Base-by-base conservation (phyloP, 495 filamentous ascomycete species). In the Penicillium robsamsonii region DNA sequence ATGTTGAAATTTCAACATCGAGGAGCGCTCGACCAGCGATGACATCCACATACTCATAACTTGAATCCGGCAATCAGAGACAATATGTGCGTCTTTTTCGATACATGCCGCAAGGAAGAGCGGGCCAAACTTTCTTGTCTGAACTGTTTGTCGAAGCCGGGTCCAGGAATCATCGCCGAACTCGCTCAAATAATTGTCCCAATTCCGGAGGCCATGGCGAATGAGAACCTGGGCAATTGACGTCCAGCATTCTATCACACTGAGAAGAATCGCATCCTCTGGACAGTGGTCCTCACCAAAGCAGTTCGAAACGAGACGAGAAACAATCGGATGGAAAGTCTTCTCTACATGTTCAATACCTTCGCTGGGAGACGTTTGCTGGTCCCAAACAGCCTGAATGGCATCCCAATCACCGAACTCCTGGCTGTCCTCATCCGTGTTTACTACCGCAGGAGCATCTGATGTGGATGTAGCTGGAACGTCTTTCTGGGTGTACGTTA, bases 341-440 rank as follows among this genome's bases (percentile, higher is more conserved):
- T 69, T 66, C 11, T 81, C 63, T 12, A 80, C 63, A 56, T 76
- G 62, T 48, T 71, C 58, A 20, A 73, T 56, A 31, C 58, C 66
- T 37, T 68, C 66, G 29, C 62, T 62, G 5, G 65, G 41, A 25
- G 59, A 45, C 30, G 31, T 29, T 57, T 73, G 69, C 22, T 71
- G 65, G 42, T 72, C 76, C 20, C 76, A 74, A 29, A 79, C 63
- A 40, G 80, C 79, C 44, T 80, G 80, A 41, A 86, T 74, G 35
- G 72, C 86, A 40, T 75, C 67, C 77, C 81, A 88, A 59, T 89
- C 87, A 27, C 86, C 87, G 65, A 85, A 90, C 42, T 90, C 87
- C 65, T 90, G 87, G 56, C 87, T 90, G 42, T 90, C 87, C 47
- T 89, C 87, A 49, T 81, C 79, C 0, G 47, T 41, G 38, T 54